phyloP scores from a whole-genome alignment of 345 rosid species.

The Eucalyptus leucophloia region DNA sequence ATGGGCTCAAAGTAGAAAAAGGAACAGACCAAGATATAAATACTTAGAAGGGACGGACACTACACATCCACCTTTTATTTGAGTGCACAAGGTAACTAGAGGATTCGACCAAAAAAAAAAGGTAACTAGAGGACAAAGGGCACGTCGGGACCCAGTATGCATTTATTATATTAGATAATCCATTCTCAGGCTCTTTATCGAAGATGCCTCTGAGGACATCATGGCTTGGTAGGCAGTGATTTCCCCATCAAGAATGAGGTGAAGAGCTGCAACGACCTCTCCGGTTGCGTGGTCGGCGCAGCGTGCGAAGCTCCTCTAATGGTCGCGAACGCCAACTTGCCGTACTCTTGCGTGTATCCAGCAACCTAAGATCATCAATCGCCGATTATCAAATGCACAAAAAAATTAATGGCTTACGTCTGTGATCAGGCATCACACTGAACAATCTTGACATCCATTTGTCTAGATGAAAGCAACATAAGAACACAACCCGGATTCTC shows the following conservation, averaged over 20 bases:
- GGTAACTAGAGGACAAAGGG: neutral
- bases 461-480: neutral
- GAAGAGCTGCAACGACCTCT: constrained; percentile 21
- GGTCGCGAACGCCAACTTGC: constrained; percentile 18
- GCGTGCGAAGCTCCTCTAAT: constrained; percentile 36
- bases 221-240: constrained; percentile 2
- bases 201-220: neutral
- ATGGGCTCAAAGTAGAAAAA: neutral
- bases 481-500: neutral
- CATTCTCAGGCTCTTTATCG: neutral
- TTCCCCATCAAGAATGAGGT: constrained; percentile 13
- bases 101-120: neutral
- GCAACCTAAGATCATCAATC: constrained; percentile 3
- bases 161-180: neutral
- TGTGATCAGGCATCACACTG: neutral
- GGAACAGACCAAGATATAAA: neutral
- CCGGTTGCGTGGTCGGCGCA: constrained; percentile 29
- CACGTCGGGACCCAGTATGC: neutral
- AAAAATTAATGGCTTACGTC: neutral
- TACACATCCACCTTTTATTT: neutral
- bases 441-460: neutral
- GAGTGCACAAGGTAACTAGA: neutral
- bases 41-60: neutral
- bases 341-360: constrained; percentile 37
- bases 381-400: neutral